A percentile compares a stretch with the other conserved stretches of the same genome.
phyloP scores from a whole-genome alignment of 2,329 filamentous ascomycete genomes.

The Colletotrichum sidae region DNA sequence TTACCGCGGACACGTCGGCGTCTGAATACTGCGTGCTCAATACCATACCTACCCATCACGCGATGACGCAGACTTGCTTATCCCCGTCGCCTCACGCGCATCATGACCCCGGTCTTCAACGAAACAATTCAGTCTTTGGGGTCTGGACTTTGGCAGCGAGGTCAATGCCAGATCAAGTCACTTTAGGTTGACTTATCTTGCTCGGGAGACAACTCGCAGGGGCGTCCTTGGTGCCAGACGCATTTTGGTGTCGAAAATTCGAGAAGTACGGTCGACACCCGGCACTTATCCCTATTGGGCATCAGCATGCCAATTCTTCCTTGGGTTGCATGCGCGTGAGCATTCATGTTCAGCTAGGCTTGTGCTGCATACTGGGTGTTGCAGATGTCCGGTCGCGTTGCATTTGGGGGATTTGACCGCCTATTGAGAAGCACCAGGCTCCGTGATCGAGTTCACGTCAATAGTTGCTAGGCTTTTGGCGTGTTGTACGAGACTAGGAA shows the following conservation, averaged over 20 bases:
- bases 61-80: background rate
- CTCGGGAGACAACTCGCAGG: constrained; percentile 22
- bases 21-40: too few relatives aligned
- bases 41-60: too few relatives aligned
- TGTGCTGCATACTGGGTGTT: constrained; percentile 7
- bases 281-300: constrained; percentile 13
- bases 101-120: constrained; percentile 12
- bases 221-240: constrained; percentile 19
- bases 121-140: background rate
- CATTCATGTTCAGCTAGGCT: background rate
- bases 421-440: constrained; percentile 1
- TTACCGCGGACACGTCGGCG: too few relatives aligned
- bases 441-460: background rate
- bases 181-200: constrained; percentile 31
- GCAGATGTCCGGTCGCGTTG: background rate
- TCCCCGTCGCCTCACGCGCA: background rate
- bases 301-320: background rate
- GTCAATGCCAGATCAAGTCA: constrained; percentile 15
- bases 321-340: constrained; percentile 5
- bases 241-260: constrained; percentile 29
- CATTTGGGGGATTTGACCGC: constrained; percentile 1
- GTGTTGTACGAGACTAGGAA: background rate
- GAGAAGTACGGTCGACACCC: constrained; percentile 21
- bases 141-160: background rate
- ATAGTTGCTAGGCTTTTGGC: background rate